Percentiles rank a stretch among this genome's conserved stretches.
Evolutionary conservation across 305 asterid species (phyloP).

Genomic region (Withania somnifera): DNA sequence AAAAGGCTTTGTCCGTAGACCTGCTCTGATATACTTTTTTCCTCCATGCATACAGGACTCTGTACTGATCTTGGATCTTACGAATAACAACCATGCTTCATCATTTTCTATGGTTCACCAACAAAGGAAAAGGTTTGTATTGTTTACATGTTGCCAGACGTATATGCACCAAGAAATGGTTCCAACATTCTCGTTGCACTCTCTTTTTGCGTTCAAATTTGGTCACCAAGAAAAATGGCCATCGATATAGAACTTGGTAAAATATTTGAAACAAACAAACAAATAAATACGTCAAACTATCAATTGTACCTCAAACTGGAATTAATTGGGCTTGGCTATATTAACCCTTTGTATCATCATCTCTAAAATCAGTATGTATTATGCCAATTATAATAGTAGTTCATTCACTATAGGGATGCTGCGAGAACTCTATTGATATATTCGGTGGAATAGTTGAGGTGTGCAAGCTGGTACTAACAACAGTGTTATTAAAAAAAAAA

Average conservation of each 20-base stretch:
- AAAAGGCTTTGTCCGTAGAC: background rate
- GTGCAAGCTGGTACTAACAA: background rate
- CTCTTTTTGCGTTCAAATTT: background rate
- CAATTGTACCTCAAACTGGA: background rate
- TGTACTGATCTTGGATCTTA: conserved; percentile 73
- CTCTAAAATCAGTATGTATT: background rate
- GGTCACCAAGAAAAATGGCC: background rate
- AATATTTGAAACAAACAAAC: background rate
- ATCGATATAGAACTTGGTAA: background rate
- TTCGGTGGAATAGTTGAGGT: background rate
- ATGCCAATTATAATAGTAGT: background rate
- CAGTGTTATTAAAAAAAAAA: background rate
- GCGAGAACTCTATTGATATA: background rate
- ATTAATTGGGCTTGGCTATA: background rate
- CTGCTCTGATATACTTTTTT: conserved; percentile 6
- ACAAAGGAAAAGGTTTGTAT: conserved; percentile 65
- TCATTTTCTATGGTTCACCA: conserved; percentile 93
- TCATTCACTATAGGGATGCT: background rate
- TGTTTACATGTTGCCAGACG: background rate
- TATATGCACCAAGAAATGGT: background rate
- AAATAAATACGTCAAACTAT: background rate
- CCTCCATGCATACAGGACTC: conserved; percentile 53
- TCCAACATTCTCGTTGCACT: background rate
- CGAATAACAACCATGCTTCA: conserved; percentile 62
- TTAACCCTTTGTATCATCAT: background rate